A percentile compares a stretch with the other conserved stretches of the same genome.
phyloP scores from a whole-genome alignment of 179 eudicot species.

The Spergularia azorica region DNA sequence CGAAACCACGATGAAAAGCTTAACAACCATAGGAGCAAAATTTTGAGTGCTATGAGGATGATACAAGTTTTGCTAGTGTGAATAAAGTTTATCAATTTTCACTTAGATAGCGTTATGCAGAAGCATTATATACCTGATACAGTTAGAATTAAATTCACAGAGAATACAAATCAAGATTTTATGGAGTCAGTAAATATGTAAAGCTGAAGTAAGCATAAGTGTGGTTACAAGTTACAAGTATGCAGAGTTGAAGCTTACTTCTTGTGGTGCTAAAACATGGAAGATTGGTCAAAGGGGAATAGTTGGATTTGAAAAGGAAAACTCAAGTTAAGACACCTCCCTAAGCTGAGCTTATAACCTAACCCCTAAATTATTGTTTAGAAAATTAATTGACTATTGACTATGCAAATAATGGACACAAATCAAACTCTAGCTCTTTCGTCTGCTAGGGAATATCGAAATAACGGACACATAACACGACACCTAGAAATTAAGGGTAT shows the following conservation, averaged over 20 bases:
- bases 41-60: background rate
- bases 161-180: no score
- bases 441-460: no score
- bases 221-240: constrained; percentile 13
- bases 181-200: no score
- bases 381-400: no score
- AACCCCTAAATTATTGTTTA: background rate
- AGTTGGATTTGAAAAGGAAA: constrained; percentile 5
- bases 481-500: no score
- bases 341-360: no score
- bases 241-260: background rate
- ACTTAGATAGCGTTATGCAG: no score
- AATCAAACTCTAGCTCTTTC: no score
- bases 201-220: background rate
- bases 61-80: background rate
- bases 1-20: background rate
- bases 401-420: no score
- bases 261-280: constrained; percentile 8
- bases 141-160: no score
- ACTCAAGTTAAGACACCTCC: background rate
- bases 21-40: background rate
- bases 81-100: background rate
- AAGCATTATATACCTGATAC: no score
- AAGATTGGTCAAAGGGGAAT: constrained; percentile 29
- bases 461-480: no score